Conservation (phyloP, 2,329 filamentous ascomycete species). For the Curvularia hawaiiensis region DNA sequence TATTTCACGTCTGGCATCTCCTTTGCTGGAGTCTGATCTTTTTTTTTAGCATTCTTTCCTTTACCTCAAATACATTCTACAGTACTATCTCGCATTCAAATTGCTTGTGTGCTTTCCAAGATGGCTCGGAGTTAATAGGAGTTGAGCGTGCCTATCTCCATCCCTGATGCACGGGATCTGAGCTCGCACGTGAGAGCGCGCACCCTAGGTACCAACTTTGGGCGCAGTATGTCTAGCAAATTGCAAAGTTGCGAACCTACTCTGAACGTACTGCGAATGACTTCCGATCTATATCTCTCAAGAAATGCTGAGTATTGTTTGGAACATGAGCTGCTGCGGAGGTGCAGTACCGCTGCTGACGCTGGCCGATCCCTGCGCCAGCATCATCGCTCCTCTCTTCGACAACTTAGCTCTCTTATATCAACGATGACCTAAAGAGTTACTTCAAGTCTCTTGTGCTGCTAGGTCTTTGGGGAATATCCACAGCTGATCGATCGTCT, state of each 20-base stretch:
- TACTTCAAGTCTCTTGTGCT: conserved; percentile 7
- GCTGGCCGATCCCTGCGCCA: conserved; percentile 11
- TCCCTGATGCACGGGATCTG: neutral
- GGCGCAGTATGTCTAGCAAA: neutral
- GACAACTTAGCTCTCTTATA: neutral
- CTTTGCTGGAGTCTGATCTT: neutral
- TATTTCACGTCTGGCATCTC: neutral
- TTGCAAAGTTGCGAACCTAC: neutral
- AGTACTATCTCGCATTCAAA: neutral
- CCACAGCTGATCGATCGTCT: neutral
- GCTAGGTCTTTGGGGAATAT: neutral
- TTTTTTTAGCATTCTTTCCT: neutral
- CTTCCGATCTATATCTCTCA: neutral
- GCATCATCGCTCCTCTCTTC: conserved; percentile 3
- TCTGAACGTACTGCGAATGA: neutral
- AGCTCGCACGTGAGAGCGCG: conserved; percentile 14
- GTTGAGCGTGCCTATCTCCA: neutral
- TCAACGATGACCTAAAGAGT: conserved; percentile 9
- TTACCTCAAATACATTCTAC: neutral
- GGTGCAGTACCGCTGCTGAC: neutral
- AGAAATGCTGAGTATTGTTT: neutral
- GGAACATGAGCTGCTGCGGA: neutral
- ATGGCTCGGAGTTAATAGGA: conserved; percentile 3
- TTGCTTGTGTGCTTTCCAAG: neutral
- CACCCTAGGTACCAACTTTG: neutral